phyloP scores from a whole-genome alignment of 352 stramenopile genomes.

The Phytophthora brassicae region DNA sequence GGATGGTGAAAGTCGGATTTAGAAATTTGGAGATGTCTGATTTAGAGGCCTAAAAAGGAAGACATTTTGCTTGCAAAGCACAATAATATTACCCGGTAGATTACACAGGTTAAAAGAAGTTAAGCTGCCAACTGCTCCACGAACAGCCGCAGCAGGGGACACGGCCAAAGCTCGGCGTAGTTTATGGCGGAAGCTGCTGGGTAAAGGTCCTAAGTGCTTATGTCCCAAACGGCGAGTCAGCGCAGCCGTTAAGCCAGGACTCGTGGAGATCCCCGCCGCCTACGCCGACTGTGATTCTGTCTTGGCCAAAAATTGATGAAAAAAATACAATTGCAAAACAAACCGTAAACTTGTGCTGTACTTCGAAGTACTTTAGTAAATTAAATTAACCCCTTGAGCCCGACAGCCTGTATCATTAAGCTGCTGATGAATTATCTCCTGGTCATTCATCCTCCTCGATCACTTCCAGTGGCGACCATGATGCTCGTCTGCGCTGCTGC shows the following conservation, averaged over 20 bases:
- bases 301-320: too few species aligned
- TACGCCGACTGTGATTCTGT: constrained; percentile 41
- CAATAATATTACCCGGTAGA: too few species aligned
- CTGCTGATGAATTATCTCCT: background rate
- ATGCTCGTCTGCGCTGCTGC: constrained; percentile 34
- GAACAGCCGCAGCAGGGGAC: background rate
- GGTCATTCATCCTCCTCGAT: constrained; percentile 38
- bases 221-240: constrained; percentile 20
- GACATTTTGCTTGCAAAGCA: too few species aligned
- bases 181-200: constrained; percentile 48
- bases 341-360: too few species aligned
- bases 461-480: constrained; percentile 39
- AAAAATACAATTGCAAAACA: too few species aligned
- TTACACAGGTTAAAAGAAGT: too few species aligned
- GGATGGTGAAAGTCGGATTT: too few species aligned
- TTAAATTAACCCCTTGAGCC: too few species aligned
- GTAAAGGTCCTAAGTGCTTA: constrained; percentile 50
- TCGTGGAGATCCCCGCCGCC: constrained; percentile 36
- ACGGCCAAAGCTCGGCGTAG: constrained; percentile 22
- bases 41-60: too few species aligned
- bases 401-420: too few species aligned
- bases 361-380: too few species aligned
- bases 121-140: constrained; percentile 23
- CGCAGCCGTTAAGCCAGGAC: constrained; percentile 5
- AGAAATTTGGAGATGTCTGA: too few species aligned